phyloP scores from a whole-genome alignment of 805 yeast species.

The Jamesozyma lodderae region DNA sequence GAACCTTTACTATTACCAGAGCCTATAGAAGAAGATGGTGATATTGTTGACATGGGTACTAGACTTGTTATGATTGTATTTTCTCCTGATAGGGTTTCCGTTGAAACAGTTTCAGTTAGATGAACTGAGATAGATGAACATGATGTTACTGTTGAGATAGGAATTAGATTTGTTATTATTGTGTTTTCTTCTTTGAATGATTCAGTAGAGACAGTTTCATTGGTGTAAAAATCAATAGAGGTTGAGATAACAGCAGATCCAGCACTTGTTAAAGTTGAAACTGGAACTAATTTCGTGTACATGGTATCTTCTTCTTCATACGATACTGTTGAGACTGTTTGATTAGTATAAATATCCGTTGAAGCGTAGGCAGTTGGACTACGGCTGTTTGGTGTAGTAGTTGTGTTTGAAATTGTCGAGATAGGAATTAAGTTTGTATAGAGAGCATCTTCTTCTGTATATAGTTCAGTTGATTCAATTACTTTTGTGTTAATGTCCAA shows the following conservation, averaged over 20 bases:
- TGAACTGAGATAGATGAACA: not conserved
- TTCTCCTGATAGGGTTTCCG: no score
- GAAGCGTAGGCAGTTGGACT: not conserved
- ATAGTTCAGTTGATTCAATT: no score
- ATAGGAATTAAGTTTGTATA: no score
- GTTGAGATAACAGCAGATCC: conserved; percentile 1
- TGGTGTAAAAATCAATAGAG: not conserved
- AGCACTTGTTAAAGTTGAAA: conserved; percentile 6
- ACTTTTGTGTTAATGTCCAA: no score
- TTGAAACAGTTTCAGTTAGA: not conserved
- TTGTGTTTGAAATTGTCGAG: no score
- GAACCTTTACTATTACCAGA: no score
- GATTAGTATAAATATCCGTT: conserved; percentile 1
- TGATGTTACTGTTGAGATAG: not conserved
- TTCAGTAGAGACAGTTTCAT: not conserved
- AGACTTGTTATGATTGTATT: no score
- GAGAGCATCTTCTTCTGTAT: no score
- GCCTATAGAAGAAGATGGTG: no score
- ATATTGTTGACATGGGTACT: no score
- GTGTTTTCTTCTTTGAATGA: not conserved
- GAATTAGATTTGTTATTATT: not conserved
- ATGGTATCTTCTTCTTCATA: conserved; percentile 1
- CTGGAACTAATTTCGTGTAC: conserved; percentile 1
- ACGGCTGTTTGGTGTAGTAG: no score
- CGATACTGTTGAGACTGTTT: not conserved